These are phyloP conservation scores for Coniosporium apollinis DNA, from an alignment of 495 filamentous ascomycete genomes.

Conservation along the genomic window DNA sequence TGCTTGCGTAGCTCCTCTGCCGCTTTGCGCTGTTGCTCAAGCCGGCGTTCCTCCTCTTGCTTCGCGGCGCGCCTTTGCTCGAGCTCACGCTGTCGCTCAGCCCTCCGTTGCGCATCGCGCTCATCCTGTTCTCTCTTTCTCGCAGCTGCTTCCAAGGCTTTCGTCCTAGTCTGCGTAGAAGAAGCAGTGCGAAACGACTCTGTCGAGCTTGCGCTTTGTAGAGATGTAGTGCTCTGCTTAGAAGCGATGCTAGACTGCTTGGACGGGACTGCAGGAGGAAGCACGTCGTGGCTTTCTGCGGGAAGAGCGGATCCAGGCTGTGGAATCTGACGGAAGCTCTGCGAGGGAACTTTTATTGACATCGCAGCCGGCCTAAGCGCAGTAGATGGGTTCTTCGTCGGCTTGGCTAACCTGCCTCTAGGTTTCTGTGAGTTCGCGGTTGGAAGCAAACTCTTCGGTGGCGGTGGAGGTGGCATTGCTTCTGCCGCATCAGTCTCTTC, in stretches of 20 bases:
- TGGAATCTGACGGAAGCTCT: slow-evolving; percentile 14
- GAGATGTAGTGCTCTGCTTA: slow-evolving; percentile 21
- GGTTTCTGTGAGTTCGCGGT: slow-evolving; percentile 32
- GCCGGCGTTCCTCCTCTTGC: slow-evolving; percentile 33
- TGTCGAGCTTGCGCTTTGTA: slow-evolving; percentile 33
- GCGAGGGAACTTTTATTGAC: slow-evolving; percentile 58
- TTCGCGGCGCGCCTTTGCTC: slow-evolving; percentile 55
- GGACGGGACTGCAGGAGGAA: slow-evolving; percentile 3
- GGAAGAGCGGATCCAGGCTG: not conserved
- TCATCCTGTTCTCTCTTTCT: slow-evolving; percentile 70
- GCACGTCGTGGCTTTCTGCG: slow-evolving; percentile 3
- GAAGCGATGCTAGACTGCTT: slow-evolving; percentile 13
- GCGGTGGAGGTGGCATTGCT: slow-evolving; percentile 38
- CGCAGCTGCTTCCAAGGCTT: slow-evolving; percentile 47
- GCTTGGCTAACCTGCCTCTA: slow-evolving; percentile 46
- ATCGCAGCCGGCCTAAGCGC: slow-evolving; percentile 63
- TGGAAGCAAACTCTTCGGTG: slow-evolving; percentile 35
- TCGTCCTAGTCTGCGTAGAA: slow-evolving; percentile 39
- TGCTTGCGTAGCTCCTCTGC: slow-evolving; percentile 35
- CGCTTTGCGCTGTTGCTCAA: slow-evolving; percentile 32
- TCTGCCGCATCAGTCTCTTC: slow-evolving; percentile 28
- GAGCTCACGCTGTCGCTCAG: slow-evolving; percentile 57
- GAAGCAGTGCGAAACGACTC: slow-evolving; percentile 49
- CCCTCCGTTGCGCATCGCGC: slow-evolving; percentile 56
- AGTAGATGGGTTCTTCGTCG: slow-evolving; percentile 44